Evolutionary conservation across 2,329 filamentous ascomycete genomes (phyloP).

Genomic region (Pseudogymnoascus sp.): DNA sequence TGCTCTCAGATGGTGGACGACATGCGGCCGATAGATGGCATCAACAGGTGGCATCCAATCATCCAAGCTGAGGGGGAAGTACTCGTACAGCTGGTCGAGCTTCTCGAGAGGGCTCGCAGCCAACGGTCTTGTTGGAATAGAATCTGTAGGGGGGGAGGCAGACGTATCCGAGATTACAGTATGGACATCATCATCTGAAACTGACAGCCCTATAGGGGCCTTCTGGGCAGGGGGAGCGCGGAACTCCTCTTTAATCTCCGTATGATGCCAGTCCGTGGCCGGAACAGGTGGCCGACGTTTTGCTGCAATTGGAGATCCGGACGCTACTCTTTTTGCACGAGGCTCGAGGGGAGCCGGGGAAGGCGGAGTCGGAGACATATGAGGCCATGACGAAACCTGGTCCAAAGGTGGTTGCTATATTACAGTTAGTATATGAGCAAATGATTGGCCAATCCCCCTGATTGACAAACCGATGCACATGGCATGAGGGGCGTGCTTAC

Average conservation of each 20-base stretch:
- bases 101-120: not conserved
- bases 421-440: not conserved
- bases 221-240: constrained; percentile 21
- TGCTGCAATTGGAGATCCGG: not conserved
- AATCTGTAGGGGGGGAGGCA: not conserved
- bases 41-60: constrained; percentile 91
- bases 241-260: constrained; percentile 7
- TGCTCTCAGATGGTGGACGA: constrained; percentile 80
- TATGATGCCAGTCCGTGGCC: not conserved
- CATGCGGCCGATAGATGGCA: constrained; percentile 83
- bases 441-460: not conserved
- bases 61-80: constrained; percentile 84
- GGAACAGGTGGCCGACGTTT: constrained; percentile 3
- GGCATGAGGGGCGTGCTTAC: constrained; percentile 15
- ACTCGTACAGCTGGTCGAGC: constrained; percentile 63
- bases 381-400: constrained; percentile 3
- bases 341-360: constrained; percentile 9
- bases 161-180: constrained; percentile 32
- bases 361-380: constrained; percentile 22
- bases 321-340: not conserved
- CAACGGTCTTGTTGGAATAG: not conserved
- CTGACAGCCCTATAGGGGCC: constrained; percentile 43
- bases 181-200: constrained; percentile 53
- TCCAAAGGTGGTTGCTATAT: constrained; percentile 22
- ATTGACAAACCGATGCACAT: not conserved